A percentile compares a stretch with the other conserved stretches of the same genome.
Evolutionary conservation across 768 basidiomycete genomes (phyloP).

Genomic region (Boletus speciosus): DNA sequence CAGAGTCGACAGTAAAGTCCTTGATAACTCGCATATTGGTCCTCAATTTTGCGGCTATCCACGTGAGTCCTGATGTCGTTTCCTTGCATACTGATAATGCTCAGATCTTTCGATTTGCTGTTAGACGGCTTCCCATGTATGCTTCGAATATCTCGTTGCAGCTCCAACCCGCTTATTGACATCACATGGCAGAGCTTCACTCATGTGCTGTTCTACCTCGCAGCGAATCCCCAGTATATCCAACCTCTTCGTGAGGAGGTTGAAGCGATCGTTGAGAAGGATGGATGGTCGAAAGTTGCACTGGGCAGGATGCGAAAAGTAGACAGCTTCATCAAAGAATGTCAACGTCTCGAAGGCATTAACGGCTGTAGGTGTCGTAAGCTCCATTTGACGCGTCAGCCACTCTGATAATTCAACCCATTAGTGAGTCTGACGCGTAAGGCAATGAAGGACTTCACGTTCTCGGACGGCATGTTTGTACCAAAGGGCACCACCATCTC

Average conservation of each 20-base stretch:
- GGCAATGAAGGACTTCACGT: constrained; percentile 31
- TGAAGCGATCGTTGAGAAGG: not conserved
- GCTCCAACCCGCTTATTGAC: not conserved
- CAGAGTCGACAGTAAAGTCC: too few species aligned
- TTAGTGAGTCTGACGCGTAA: constrained; percentile 32
- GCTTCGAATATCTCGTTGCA: too few species aligned
- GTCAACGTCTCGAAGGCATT: constrained; percentile 8
- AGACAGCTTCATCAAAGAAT: constrained; percentile 35
- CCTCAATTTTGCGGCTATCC: too few species aligned
- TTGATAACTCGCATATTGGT: too few species aligned
- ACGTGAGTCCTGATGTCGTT: too few species aligned
- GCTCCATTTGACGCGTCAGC: not conserved
- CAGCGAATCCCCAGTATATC: constrained; percentile 33
- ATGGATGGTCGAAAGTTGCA: constrained; percentile 6
- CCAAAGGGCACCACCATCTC: constrained; percentile 32
- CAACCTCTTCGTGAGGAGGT: constrained; percentile 30
- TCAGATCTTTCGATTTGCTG: too few species aligned
- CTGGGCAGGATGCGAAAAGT: constrained; percentile 33
- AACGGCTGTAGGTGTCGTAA: constrained; percentile 19
- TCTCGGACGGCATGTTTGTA: constrained; percentile 38
- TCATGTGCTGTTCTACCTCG: constrained; percentile 34
- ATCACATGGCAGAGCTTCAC: constrained; percentile 15
- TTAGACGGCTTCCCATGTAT: too few species aligned
- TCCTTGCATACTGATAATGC: too few species aligned
- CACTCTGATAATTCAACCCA: constrained; percentile 19